These are phyloP conservation scores for Colletotrichum lentis DNA, from an alignment of 2,329 filamentous ascomycete species.

Conservation along the genomic window DNA sequence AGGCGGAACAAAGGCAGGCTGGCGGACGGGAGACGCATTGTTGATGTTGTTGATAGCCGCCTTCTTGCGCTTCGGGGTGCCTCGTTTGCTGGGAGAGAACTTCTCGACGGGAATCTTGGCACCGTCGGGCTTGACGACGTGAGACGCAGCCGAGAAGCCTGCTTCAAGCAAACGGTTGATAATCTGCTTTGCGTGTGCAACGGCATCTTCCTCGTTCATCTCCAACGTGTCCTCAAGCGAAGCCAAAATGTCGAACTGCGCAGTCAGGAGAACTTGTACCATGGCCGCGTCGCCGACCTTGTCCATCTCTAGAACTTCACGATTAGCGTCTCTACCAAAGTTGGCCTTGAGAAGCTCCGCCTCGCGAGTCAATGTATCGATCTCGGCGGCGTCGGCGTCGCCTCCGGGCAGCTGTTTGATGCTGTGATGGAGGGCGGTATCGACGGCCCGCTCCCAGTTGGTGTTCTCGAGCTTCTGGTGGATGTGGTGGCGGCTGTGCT, in stretches of 20 bases:
- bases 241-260: slow-evolving; percentile 90
- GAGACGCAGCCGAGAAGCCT: slow-evolving; percentile 77
- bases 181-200: slow-evolving; percentile 78
- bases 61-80: slow-evolving; percentile 81
- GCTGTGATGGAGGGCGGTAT: slow-evolving; percentile 87
- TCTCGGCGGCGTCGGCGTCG: slow-evolving; percentile 73
- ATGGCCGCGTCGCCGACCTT: slow-evolving; percentile 79
- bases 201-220: slow-evolving; percentile 84
- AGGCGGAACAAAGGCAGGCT: slow-evolving; percentile 52
- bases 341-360: slow-evolving; percentile 85
- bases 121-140: slow-evolving; percentile 91
- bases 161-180: slow-evolving; percentile 80
- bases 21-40: slow-evolving; percentile 55
- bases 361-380: slow-evolving; percentile 78
- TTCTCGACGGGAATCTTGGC: slow-evolving; percentile 66
- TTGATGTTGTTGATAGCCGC: slow-evolving; percentile 50
- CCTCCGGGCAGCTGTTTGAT: slow-evolving; percentile 78
- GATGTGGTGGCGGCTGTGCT: slow-evolving; percentile 88
- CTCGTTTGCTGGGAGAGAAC: slow-evolving; percentile 74
- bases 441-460: slow-evolving; percentile 87
- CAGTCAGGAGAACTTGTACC: slow-evolving; percentile 83
- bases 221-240: slow-evolving; percentile 82
- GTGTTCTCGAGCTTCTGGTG: slow-evolving; percentile 82
- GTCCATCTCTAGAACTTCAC: slow-evolving; percentile 83
- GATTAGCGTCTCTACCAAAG: slow-evolving; percentile 80